Base-by-base conservation (phyloP, 352 stramenopile species). In the Phytophthora quininea region DNA sequence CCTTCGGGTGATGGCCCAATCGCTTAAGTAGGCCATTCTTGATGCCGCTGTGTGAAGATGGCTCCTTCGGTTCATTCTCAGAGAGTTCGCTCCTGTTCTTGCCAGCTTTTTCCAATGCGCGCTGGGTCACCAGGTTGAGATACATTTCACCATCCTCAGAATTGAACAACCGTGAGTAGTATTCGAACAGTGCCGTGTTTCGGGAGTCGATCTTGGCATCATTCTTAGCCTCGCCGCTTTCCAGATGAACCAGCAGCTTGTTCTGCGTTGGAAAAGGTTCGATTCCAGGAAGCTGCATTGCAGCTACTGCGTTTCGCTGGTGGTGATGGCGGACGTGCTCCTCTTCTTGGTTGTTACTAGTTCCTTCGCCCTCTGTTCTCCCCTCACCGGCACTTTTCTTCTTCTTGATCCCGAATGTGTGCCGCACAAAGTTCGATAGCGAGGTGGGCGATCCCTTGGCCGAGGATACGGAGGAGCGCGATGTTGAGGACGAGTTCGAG, bases 131-230 rank as follows among this genome's bases (percentile, higher is more conserved):
- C 42, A 89, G 58, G 29, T 86, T 73, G 30, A 90, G 45, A 43
- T 79, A 90, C 58, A 89, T 65, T 51, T 86, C 80, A 8, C 74
- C 64, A 8, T 88, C 80, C 4, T 86, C 75, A 49, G 79, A 85
- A 61, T 88, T 90, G 68, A 91, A 89, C 19, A 90, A 57, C 55
- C 77, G 69, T n/a, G 75, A 75, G 69, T 90, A 91, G 51, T 91
- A 91, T 42, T 79, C 71, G 30, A 91, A 91, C 1, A 91, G 64
- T 12, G 77, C 83, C 3, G 67, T 49, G 8, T 69, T 77, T 29
- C 80, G 73, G 8, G 58, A 62, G 30, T 73, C 53, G 33, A 84
- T 77, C 59, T 90, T 91, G 49, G 60, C 73, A 40, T 91, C 80
- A 53, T 86, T 82, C 35, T 83, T 78, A 3, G 69, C 74, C 27